Base-by-base conservation (phyloP, 2,329 filamentous ascomycete species). In the Arthrobotrys musiformis region DNA sequence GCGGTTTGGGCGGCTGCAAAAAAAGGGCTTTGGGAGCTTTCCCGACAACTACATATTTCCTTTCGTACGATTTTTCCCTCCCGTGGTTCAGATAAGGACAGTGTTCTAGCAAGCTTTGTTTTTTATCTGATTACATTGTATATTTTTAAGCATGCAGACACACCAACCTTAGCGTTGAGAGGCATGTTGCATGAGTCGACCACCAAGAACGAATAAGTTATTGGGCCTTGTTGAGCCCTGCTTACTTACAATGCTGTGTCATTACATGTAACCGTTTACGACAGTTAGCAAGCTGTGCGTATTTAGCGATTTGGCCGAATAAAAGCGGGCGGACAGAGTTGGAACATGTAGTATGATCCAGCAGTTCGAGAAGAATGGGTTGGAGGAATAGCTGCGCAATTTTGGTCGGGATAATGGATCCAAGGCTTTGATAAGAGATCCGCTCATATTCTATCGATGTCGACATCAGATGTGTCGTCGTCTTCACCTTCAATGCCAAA, bases 401-500 rank as follows among this genome's bases (percentile, higher is more conserved):
- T 56, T 35, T 35, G 50, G 28, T 37, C 13, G 48, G 13, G 30
- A 5, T 4, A 9, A 56, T n/a, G 17, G 9, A 42, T 9, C 8
- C 4, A 19, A 33, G 26, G 15, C 6, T 1, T 44, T 44, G 8
- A 33, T 26, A 44, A 19, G 11, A 40, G 9, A 58, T 13, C n/a
- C n/a, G 17, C 26, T 77, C 66, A 77, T 77, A 77, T 77, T 28
- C 73, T 66, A 50, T 77, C 73, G 26, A 77, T 77, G 40, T 98
- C 94, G 84, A 97, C 93, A 84, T 96, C 93, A 82, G 97, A 87
- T 33, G 88, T 88, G 26, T 88, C 85, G 52, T 86, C 87, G 61
- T 87, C 88, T 82, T 92, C 91, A 80, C 91, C 88, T 85, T 97
- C 94, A 85, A 98, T 94, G 86, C 96, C 95, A 87, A 98, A 98